These are phyloP conservation scores for Chlorella sp. DNA, from an alignment of 139 green algal genomes.

Conservation along the genomic window DNA sequence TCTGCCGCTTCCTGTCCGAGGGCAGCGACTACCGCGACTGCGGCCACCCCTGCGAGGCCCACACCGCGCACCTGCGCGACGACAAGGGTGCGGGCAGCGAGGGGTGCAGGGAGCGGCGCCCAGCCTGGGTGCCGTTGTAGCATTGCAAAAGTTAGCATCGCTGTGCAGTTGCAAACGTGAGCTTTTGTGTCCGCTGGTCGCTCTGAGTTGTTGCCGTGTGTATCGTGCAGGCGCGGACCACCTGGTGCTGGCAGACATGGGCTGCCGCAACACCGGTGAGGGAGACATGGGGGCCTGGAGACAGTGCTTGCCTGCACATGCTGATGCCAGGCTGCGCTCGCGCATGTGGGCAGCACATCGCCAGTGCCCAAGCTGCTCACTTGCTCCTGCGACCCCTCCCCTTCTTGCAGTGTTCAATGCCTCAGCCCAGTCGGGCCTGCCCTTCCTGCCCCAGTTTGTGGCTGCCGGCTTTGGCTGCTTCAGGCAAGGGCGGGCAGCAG, in stretches of 20 bases:
- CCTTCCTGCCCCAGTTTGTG: conserved; percentile 33
- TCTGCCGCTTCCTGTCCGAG: conserved; percentile 80
- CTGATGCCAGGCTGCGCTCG: too few species aligned
- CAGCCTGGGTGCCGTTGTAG: too few species aligned
- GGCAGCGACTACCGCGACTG: conserved; percentile 79
- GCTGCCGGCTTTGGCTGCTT: conserved; percentile 34
- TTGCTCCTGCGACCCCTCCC: too few species aligned
- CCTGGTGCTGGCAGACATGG: conserved; percentile 89
- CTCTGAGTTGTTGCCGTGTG: too few species aligned
- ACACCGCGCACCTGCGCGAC: conserved; percentile 81
- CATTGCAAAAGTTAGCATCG: too few species aligned
- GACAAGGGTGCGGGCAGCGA: conserved; percentile 39
- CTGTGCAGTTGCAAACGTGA: too few species aligned
- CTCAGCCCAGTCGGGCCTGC: conserved; percentile 60
- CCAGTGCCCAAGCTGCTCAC: too few species aligned
- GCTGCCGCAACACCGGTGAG: conserved; percentile 79
- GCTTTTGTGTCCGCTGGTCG: too few species aligned
- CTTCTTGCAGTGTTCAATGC: conserved; percentile 79
- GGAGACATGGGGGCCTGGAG: too few species aligned
- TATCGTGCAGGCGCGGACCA: conserved; percentile 65
- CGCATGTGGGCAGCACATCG: too few species aligned
- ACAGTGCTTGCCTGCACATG: too few species aligned
- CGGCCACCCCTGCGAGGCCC: conserved; percentile 87
- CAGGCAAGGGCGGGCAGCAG: conserved; percentile 28
- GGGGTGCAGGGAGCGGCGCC: neutral